These are phyloP conservation scores for Pyrenochaeta sp. DNA, from an alignment of 2,329 filamentous ascomycete species.

Conservation along the genomic window DNA sequence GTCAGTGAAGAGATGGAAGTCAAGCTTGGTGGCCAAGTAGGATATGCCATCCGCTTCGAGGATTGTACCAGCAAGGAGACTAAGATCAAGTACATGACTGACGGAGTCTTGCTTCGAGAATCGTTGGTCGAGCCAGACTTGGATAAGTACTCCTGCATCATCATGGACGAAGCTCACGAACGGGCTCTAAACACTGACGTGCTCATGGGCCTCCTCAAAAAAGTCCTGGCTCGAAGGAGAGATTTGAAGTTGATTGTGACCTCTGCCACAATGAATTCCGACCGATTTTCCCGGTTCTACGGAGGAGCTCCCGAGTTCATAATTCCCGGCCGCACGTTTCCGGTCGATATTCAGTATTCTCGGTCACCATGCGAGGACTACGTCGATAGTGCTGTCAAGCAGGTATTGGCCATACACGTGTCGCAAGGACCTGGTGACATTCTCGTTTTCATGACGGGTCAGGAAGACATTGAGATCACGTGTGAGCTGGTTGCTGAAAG, in stretches of 20 bases:
- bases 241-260: constrained; percentile 97
- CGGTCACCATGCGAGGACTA: constrained; percentile 96
- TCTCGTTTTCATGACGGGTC: constrained; percentile 98
- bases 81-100: constrained; percentile 98
- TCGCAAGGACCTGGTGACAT: constrained; percentile 94
- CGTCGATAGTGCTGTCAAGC: constrained; percentile 94
- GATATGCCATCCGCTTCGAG: constrained; percentile 97
- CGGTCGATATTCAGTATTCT: constrained; percentile 95
- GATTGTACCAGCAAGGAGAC: constrained; percentile 97
- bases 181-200: constrained; percentile 96
- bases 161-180: constrained; percentile 99
- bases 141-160: constrained; percentile 96
- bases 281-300: constrained; percentile 94
- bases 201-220: constrained; percentile 96
- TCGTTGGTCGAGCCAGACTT: constrained; percentile 91
- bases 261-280: constrained; percentile 97
- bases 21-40: constrained; percentile 83
- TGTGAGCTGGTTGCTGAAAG: constrained; percentile 92
- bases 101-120: constrained; percentile 91
- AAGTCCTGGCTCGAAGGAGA: constrained; percentile 85
- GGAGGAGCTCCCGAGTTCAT: constrained; percentile 95
- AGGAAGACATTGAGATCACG: constrained; percentile 97
- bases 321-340: constrained; percentile 95
- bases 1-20: constrained; percentile 99
- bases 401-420: constrained; percentile 93